Evolutionary conservation across 1,284 basidiomycete species (phyloP), one percentile per base, ranked within the genome.

Genomic region (Meira nashicola): DNA sequence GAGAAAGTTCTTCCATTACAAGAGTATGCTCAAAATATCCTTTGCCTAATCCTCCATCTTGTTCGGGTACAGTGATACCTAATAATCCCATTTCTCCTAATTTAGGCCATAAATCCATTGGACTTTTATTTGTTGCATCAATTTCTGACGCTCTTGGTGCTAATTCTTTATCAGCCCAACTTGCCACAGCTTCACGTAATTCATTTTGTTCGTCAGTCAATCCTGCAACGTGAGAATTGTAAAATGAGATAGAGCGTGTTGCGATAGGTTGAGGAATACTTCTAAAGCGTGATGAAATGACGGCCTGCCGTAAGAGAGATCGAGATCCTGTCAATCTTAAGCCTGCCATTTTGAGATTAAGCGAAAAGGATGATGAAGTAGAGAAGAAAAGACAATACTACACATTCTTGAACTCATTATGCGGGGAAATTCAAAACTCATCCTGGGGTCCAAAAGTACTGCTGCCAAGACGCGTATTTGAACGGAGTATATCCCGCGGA

Each of bases 1-100:
- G 82, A 25, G 91, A 93, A 56, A 96, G 82, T 68, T 90, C 89
- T 54, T 74, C 71, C 71, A 74, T 74, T 7, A 74, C 68, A 53
- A 74, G 61, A 9, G 66, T 67, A 51, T 74, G 71, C 28, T 74
- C 71, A 1, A 74, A 46, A 47, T 74, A 74, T 0, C 71, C 70
- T 33, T 65, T 67, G 0, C 66, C 71, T 19, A 72, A 54, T 10
- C 71, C 71, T 38, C 71, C 71, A 23, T 60, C 58, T 39, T 67
- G 60, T 37, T 72, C 71, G 1, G 70, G 66, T 2, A 70, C 68
- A 1, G 71, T 74, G 57, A 74, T 67, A 10, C 71, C 71, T 11
- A 71, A 54, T 23, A 74, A 46, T 25, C 71, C 71, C 71, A 74
- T 72, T 12, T 67, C 68, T 19, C 71, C 71, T 10, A 74, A 58